Conservation (phyloP, 2,329 filamentous ascomycete genomes). For the Orbilia quercus region DNA sequence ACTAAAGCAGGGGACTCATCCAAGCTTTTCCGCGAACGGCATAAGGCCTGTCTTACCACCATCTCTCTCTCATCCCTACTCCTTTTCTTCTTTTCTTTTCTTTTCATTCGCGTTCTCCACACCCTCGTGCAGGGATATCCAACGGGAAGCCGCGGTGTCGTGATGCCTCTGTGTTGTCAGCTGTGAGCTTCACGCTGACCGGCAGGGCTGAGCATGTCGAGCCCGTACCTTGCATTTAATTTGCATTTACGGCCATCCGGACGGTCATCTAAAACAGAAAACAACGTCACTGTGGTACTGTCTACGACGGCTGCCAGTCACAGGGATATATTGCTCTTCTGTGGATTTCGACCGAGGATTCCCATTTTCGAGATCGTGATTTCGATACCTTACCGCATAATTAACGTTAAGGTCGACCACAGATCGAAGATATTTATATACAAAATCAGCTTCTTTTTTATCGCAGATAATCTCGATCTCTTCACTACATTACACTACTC, state of each 20-base stretch:
- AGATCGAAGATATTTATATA: neutral
- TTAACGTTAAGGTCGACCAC: no score
- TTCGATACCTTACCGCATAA: no score
- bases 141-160: conserved; percentile 2
- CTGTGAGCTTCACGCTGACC: conserved; percentile 40
- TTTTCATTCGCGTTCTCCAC: conserved; percentile 9
- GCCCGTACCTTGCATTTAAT: conserved; percentile 20
- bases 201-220: conserved; percentile 36
- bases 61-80: neutral
- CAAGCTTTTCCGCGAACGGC: conserved; percentile 38
- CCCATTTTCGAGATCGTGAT: neutral
- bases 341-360: neutral
- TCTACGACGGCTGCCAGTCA: neutral
- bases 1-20: neutral
- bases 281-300: no score
- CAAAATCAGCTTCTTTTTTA: conserved; percentile 10
- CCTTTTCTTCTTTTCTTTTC: neutral
- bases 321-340: neutral
- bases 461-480: conserved; percentile 3
- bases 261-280: no score
- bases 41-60: conserved; percentile 28
- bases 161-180: conserved; percentile 41
- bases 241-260: neutral
- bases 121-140: conserved; percentile 7
- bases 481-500: no score